These are phyloP conservation scores for Lavandula angustifolia DNA, from an alignment of 257 asterid genomes.

Conservation along the genomic window DNA sequence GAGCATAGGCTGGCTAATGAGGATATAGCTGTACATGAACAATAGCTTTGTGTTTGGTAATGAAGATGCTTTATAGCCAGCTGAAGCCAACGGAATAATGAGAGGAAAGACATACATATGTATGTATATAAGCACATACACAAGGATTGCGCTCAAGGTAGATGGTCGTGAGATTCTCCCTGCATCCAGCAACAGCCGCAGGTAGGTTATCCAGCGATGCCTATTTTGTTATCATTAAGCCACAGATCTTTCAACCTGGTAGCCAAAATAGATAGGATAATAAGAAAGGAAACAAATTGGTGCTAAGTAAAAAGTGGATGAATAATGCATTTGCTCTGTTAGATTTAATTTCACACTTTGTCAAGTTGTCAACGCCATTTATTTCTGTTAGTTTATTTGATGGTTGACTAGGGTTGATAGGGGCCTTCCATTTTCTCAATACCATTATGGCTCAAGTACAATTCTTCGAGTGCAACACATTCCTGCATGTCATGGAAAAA, in stretches of 20 bases:
- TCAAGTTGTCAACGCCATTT: slow-evolving; percentile 57
- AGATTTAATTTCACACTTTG: slow-evolving; percentile 46
- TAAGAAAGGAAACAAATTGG: slow-evolving; percentile 25
- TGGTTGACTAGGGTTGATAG: slow-evolving; percentile 72
- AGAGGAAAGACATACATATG: slow-evolving; percentile 1
- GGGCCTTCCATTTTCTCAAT: slow-evolving; percentile 85
- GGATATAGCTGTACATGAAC: slow-evolving; percentile 2
- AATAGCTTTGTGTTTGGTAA: slow-evolving; percentile 11
- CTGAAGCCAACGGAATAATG: slow-evolving; percentile 4
- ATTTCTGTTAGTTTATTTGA: slow-evolving; percentile 86
- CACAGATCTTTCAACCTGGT: slow-evolving; percentile 93
- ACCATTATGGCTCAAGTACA: slow-evolving; percentile 97
- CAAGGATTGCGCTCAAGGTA: slow-evolving; percentile 98
- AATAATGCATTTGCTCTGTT: slow-evolving; percentile 13
- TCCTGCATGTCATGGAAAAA: slow-evolving; percentile 52
- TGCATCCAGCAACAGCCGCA: slow-evolving; percentile 70
- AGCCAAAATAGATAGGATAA: slow-evolving; percentile 23
- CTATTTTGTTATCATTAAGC: slow-evolving; percentile 89
- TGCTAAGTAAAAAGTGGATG: neutral
- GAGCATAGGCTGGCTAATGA: neutral
- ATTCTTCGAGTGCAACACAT: slow-evolving; percentile 84
- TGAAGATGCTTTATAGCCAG: neutral
- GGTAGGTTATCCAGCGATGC: slow-evolving; percentile 63
- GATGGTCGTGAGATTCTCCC: slow-evolving; percentile 74
- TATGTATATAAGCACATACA: slow-evolving; percentile 47